Evolutionary conservation across 2,329 filamentous ascomycete species (phyloP).

Genomic region (Cordyceps cicadae): DNA sequence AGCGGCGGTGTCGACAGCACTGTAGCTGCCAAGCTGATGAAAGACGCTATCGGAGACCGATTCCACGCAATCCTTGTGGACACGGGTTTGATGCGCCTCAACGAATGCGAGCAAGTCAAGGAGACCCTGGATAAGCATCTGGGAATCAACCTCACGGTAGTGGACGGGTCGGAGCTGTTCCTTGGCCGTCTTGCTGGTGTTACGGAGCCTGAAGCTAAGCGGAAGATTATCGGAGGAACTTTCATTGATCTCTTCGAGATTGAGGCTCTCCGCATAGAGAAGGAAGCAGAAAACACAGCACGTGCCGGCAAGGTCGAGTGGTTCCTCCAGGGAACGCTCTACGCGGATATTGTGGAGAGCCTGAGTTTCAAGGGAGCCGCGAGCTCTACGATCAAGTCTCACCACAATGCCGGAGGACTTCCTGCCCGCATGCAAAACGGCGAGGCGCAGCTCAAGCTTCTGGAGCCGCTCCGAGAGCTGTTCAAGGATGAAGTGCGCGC

Average conservation of each 20-base stretch:
- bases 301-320: not conserved
- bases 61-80: constrained; percentile 83
- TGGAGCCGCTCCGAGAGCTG: not conserved
- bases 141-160: constrained; percentile 82
- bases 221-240: constrained; percentile 70
- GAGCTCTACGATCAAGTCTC: not conserved
- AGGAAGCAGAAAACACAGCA: not conserved
- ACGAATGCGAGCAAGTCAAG: constrained; percentile 78
- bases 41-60: constrained; percentile 73
- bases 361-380: not conserved
- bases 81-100: constrained; percentile 57
- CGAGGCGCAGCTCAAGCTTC: not conserved
- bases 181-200: constrained; percentile 68
- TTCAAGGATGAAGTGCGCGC: constrained; percentile 68
- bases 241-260: not conserved
- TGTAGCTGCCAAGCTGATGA: constrained; percentile 78
- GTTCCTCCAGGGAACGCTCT: not conserved
- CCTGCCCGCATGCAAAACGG: not conserved
- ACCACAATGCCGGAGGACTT: not conserved
- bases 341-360: not conserved
- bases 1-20: constrained; percentile 80
- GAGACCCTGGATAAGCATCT: constrained; percentile 69
- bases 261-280: not conserved
- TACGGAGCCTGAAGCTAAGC: constrained; percentile 72
- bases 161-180: constrained; percentile 72